Evolutionary conservation across 2,329 filamentous ascomycete genomes (phyloP).

Genomic region (Neoarthrinium moseri): DNA sequence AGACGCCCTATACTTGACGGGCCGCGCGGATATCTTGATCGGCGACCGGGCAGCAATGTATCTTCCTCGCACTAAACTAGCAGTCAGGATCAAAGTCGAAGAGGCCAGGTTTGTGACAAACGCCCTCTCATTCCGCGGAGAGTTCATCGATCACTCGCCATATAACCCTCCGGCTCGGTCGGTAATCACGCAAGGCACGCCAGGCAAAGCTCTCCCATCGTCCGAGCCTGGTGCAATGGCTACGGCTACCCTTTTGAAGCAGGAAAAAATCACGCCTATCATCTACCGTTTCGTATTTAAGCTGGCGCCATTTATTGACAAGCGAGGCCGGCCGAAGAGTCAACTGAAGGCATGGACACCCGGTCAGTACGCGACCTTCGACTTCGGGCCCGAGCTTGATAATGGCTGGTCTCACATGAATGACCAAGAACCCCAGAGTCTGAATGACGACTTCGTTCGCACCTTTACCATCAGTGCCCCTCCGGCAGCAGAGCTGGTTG

Average conservation of each 20-base stretch:
- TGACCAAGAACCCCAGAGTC: conserved; percentile 71
- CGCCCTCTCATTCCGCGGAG: conserved; percentile 68
- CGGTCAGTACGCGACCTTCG: conserved; percentile 77
- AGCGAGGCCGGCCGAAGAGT: conserved; percentile 18
- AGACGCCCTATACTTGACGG: conserved; percentile 73
- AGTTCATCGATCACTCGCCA: conserved; percentile 59
- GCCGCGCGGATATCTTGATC: conserved; percentile 63
- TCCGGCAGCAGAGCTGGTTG: conserved; percentile 24
- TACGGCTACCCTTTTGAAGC: conserved; percentile 56
- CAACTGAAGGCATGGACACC: conserved; percentile 51
- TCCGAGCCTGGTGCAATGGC: conserved; percentile 19
- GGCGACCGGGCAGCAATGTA: conserved; percentile 60
- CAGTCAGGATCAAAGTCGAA: conserved; percentile 64
- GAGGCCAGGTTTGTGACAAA: conserved; percentile 61
- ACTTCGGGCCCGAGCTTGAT: conserved; percentile 68
- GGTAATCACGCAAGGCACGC: conserved; percentile 55
- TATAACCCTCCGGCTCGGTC: conserved; percentile 76
- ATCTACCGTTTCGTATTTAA: conserved; percentile 63
- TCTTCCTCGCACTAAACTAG: conserved; percentile 70
- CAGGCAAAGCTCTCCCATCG: conserved; percentile 1
- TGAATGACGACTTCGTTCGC: conserved; percentile 83
- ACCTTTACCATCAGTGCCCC: conserved; percentile 76
- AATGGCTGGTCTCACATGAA: conserved; percentile 80
- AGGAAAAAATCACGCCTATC: conserved; percentile 61
- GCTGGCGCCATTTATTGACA: too few relatives aligned